Conservation (phyloP, 2,329 filamentous ascomycete species). For the Colletotrichum tropicale region DNA sequence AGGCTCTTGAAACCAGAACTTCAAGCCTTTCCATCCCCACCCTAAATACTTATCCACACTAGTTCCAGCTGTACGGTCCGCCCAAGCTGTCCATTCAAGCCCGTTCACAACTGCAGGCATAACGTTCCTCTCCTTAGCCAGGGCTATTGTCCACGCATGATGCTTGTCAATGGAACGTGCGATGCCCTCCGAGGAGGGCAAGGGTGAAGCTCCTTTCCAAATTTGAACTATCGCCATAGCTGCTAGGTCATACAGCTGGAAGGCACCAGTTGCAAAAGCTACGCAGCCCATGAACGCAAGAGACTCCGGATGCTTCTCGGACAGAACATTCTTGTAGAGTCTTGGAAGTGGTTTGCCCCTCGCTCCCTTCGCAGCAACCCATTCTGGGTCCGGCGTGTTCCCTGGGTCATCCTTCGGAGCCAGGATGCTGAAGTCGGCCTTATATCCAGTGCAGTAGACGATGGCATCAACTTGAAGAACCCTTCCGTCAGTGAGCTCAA, state of each 20-base stretch:
- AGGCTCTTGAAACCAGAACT: slow-evolving; percentile 40
- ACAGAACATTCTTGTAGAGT: slow-evolving; percentile 44
- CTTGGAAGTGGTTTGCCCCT: slow-evolving; percentile 30
- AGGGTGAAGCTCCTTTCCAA: slow-evolving; percentile 31
- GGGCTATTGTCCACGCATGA: slow-evolving; percentile 26
- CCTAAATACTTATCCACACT: slow-evolving; percentile 40
- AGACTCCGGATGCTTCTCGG: slow-evolving; percentile 37
- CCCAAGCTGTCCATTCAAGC: slow-evolving; percentile 34
- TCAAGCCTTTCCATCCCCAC: slow-evolving; percentile 43
- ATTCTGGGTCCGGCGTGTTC: slow-evolving; percentile 13
- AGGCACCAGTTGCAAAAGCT: slow-evolving; percentile 30
- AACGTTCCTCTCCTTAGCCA: slow-evolving; percentile 20
- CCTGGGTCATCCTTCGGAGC: slow-evolving; percentile 15
- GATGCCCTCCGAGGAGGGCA: slow-evolving; percentile 30
- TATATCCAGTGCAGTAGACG: slow-evolving; percentile 30
- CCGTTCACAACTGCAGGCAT: slow-evolving; percentile 21
- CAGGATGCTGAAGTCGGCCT: slow-evolving; percentile 17
- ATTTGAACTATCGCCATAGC: slow-evolving; percentile 41
- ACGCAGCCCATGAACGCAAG: slow-evolving; percentile 32
- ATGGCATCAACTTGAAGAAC: slow-evolving; percentile 27
- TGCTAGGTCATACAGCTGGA: slow-evolving; percentile 37
- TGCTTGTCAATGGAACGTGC: slow-evolving; percentile 26
- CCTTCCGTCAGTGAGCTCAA: slow-evolving; percentile 26
- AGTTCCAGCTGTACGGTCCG: slow-evolving; percentile 42
- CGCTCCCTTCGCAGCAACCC: slow-evolving; percentile 21